phyloP scores from a whole-genome alignment of 768 basidiomycete species.

The Auricularia heimuer region DNA sequence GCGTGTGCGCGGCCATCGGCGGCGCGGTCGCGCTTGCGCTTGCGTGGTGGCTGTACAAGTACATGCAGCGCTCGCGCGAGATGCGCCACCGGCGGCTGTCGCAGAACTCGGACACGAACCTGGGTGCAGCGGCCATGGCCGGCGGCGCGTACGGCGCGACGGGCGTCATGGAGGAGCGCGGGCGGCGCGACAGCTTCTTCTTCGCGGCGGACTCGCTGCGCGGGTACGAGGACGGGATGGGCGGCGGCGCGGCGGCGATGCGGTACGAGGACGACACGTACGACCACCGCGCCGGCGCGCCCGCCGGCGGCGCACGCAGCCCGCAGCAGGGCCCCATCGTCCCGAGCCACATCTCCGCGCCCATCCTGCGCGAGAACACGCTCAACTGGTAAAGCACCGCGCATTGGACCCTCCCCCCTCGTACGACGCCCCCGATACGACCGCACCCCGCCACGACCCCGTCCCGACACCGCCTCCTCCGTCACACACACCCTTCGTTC shows the following conservation, averaged over 20 bases:
- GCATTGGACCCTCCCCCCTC: background rate
- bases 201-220: constrained; percentile 78
- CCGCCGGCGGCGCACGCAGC: constrained; percentile 26
- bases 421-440: background rate
- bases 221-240: constrained; percentile 34
- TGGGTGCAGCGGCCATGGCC: constrained; percentile 41
- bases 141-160: constrained; percentile 67
- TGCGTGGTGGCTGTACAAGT: constrained; percentile 59
- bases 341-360: constrained; percentile 61
- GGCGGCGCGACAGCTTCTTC: constrained; percentile 71
- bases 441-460: too few species aligned
- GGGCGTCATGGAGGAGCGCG: constrained; percentile 9
- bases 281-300: constrained; percentile 20
- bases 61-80: constrained; percentile 56
- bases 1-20: constrained; percentile 77
- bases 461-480: too few species aligned
- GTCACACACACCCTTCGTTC: too few species aligned
- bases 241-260: constrained; percentile 10
- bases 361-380: constrained; percentile 70
- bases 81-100: constrained; percentile 63
- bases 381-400: constrained; percentile 61
- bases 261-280: constrained; percentile 27
- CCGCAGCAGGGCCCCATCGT: constrained; percentile 46
- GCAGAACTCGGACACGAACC: constrained; percentile 19
- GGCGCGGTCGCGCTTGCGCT: constrained; percentile 66